Evolutionary conservation across 176 grass and related monocot genomes (phyloP), one percentile per base, ranked within the genome.

Genomic region (Carex myosuroides): DNA sequence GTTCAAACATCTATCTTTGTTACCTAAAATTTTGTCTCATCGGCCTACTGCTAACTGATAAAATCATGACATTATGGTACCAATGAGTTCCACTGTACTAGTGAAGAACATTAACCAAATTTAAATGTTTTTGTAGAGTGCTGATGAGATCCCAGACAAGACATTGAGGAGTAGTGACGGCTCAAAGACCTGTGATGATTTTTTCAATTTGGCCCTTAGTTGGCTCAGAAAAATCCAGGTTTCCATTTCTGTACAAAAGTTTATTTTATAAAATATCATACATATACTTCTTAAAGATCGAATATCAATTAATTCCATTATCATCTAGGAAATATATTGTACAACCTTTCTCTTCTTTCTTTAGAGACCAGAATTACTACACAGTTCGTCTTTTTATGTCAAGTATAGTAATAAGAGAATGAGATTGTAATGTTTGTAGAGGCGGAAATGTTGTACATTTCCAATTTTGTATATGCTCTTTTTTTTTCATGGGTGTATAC

Each of bases 161-260:
- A 52, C 84, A 65, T 91, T 99, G 64, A 86, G 26, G 64, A 89
- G 81, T 81, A 89, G 86, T 84, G 93, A 94, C 66, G 93, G 91
- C 60, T 95, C 91, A 86, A 88, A 53, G 53, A 80, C 88, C 69
- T 94, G 96, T 84, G 84, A 81, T 33, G 88, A 99, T 87, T 95
- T 99, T 81, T 83, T 95, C 79, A 90, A 57, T 89, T 92, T 94
- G 57, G 92, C 84, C 21, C 87, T 90, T 81, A 89, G 78, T 10
- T 95, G 93, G 87, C 96, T 93, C 77, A 86, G 71, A 72, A 99
- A 92, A 88, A 72, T 99, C 80, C 93, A 93, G 93, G 96, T 95
- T 83, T 66, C 18, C 39, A 83, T 29, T 68, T 83, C 64, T 54
- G 44, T 52, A 4, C 21, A 83, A 52, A 53, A 42, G 8, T 12